Base-by-base conservation (phyloP, 2,329 filamentous ascomycete genomes). In the Sporothrix pseudoabietina region DNA sequence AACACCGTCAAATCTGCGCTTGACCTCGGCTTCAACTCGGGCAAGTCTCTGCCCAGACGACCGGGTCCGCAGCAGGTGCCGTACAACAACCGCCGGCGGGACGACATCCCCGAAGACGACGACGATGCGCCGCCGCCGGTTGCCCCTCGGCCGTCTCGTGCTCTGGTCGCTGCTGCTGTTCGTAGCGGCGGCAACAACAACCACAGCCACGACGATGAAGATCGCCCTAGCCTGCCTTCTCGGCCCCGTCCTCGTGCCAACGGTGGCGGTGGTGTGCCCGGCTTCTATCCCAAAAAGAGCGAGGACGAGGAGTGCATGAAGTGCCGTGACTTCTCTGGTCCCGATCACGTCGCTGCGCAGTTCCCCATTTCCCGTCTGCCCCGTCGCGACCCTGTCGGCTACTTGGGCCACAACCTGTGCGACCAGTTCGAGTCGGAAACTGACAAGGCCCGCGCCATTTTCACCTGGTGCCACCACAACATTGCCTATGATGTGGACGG, bases 401-500 rank as follows among this genome's bases (percentile, higher is more conserved):
- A 92, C 83, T 86, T 99, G 32, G 94, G 94, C 0, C 87, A 88
- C 70, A 88, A 92, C 70, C 87, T 98, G 26, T 97, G 94, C 73
- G 85, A 87, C 4, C 91, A 92, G 0, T 98, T 98, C 79, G 82
- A 89, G 0, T 97, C 93, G 0, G 83, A 85, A 1, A 97, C 95
- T 0, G 95, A 98, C 81, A 98, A 98, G 83, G 95, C 96, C 2
- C 88, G 96, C 39, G 94, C 90, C 1, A 93, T 99, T 74, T 98
- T 98, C 80, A 93, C 92, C 0, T 99, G 96, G 96, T 89, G 94
- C 55, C 95, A 98, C 82, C 91, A 98, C 81, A 98, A 98, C 78
- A 90, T 99, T 73, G 87, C 86, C 65, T 99, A 98, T 80, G 93
- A 98, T 79, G 89, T 90, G 0, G 86, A 88, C 35, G 87, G 90